phyloP scores from a whole-genome alignment of 2,329 filamentous ascomycete genomes.

The Hymenoscyphus albidus region DNA sequence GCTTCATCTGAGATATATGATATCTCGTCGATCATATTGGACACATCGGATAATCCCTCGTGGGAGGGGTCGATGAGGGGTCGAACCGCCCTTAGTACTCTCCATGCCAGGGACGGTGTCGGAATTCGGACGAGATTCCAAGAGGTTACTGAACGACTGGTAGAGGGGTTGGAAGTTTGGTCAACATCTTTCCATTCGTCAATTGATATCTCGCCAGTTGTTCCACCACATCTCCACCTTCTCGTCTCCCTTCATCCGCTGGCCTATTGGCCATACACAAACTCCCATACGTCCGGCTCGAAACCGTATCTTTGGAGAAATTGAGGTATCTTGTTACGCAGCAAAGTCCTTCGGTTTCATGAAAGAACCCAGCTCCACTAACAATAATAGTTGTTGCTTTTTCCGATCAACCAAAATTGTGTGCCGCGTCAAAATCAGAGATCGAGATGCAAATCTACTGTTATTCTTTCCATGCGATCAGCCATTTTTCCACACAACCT shows the following conservation, averaged over 20 bases:
- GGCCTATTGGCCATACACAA: background rate
- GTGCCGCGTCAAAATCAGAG: too few relatives aligned
- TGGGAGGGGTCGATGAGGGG: background rate
- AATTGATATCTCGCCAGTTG: background rate
- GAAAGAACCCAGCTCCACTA: too few relatives aligned
- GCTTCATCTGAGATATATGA: constrained; percentile 2
- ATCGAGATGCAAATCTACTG: too few relatives aligned
- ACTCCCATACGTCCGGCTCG: background rate
- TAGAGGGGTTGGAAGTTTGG: too few relatives aligned
- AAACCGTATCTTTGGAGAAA: too few relatives aligned
- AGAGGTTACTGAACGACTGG: background rate
- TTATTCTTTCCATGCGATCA: too few relatives aligned
- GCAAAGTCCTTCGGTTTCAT: too few relatives aligned
- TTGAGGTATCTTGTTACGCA: too few relatives aligned
- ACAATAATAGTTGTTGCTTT: too few relatives aligned
- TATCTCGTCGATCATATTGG: background rate
- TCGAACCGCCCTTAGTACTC: background rate
- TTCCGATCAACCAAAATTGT: too few relatives aligned
- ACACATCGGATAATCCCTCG: background rate
- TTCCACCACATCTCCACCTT: background rate
- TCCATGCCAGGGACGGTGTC: background rate
- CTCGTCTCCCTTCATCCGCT: background rate
- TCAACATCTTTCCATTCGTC: background rate
- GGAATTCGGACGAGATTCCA: background rate
- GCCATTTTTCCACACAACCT: too few relatives aligned